phyloP scores from a whole-genome alignment of 108 stramenopile species.

The Nitzschia putrida region DNA sequence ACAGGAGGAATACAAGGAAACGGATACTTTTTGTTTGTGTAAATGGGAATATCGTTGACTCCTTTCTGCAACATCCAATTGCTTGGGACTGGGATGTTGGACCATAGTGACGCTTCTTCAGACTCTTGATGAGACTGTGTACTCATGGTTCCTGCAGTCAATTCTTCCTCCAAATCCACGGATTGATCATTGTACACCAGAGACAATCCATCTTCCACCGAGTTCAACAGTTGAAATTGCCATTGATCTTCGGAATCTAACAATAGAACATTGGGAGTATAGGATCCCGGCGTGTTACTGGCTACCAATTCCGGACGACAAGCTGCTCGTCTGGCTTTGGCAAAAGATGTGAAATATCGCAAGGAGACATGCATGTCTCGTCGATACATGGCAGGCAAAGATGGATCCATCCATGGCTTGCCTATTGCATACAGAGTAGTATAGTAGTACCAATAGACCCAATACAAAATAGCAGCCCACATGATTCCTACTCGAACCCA shows the following conservation, averaged over 20 bases:
- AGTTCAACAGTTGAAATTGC: conserved; percentile 40
- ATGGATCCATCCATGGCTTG: conserved; percentile 65
- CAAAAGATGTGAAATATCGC: conserved; percentile 28
- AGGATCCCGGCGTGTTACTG: background rate
- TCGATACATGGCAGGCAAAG: conserved; percentile 36
- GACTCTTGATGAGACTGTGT: background rate
- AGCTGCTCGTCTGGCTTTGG: conserved; percentile 45
- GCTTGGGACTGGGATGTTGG: conserved; percentile 37
- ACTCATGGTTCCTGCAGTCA: background rate
- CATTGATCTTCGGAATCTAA: conserved; percentile 28
- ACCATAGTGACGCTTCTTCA: conserved; percentile 22
- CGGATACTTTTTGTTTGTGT: conserved; percentile 63
- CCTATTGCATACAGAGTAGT: conserved; percentile 12
- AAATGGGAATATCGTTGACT: conserved; percentile 46
- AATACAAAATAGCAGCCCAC: background rate
- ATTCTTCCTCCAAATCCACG: background rate
- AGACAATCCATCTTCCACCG: conserved; percentile 41
- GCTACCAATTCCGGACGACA: conserved; percentile 45
- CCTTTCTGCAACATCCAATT: conserved; percentile 56
- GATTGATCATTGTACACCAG: conserved; percentile 4
- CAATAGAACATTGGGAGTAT: conserved; percentile 25
- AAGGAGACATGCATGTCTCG: conserved; percentile 51
- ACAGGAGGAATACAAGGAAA: conserved; percentile 54
- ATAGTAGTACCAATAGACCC: conserved; percentile 14
- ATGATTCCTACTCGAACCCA: background rate